Conservation (phyloP, 306 rosid genomes). For the Malus domestica region ASM211411v1 NC_041800.1:28644233-28644732, state of each 20-base stretch:
- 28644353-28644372: neutral
- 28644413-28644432: neutral
- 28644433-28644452: slow-evolving; percentile 2
- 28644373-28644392: neutral
- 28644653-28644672: neutral
- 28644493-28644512: neutral
- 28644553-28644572: slow-evolving; percentile 5
- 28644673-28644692: neutral
- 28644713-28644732: slow-evolving; percentile 2
- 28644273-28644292: neutral
- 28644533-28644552: neutral
- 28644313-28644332: neutral
- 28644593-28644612: neutral
- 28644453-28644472: neutral
- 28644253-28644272: neutral
- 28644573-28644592: slow-evolving; percentile 8
- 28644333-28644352: neutral
- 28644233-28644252: slow-evolving; percentile 1
- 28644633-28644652: neutral
- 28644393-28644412: neutral
- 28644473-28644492: slow-evolving; percentile 3
- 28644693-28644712: slow-evolving; percentile 1
- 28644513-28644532: neutral
- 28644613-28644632: neutral
- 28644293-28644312: no score